phyloP scores from a whole-genome alignment of 2,329 filamentous ascomycete species.

The Aaosphaeria pasadenensis region DNA sequence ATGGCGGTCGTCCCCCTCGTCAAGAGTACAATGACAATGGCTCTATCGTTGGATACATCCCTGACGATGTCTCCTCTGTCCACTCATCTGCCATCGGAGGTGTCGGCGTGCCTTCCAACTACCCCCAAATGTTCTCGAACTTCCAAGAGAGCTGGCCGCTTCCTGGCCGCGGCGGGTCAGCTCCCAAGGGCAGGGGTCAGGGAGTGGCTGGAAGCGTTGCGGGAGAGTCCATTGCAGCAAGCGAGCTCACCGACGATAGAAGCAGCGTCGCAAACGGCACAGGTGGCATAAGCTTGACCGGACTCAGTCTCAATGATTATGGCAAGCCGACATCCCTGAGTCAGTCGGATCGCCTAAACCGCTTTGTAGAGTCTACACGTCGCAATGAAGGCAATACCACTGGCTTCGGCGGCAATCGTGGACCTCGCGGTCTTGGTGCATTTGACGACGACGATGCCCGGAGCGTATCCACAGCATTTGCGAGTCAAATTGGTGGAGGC shows the following conservation, averaged over 20 bases:
- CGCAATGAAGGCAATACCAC: slow-evolving; percentile 50
- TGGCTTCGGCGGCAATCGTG: slow-evolving; percentile 44
- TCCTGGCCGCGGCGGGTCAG: slow-evolving; percentile 64
- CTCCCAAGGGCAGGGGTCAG: slow-evolving; percentile 58
- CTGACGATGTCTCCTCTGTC: slow-evolving; percentile 94
- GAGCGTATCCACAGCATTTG: slow-evolving; percentile 94
- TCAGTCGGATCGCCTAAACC: slow-evolving; percentile 87
- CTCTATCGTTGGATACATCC: slow-evolving; percentile 92
- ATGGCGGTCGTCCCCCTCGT: slow-evolving; percentile 48
- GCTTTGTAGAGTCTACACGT: slow-evolving; percentile 85
- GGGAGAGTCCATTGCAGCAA: slow-evolving; percentile 88
- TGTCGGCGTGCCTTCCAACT: slow-evolving; percentile 75
- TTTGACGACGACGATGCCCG: slow-evolving; percentile 86
- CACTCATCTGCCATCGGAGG: slow-evolving; percentile 88
- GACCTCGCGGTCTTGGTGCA: slow-evolving; percentile 41
- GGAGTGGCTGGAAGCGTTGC: slow-evolving; percentile 75
- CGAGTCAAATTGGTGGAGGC: slow-evolving; percentile 84
- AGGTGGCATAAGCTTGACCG: slow-evolving; percentile 84
- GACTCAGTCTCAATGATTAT: slow-evolving; percentile 70
- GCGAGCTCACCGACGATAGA: slow-evolving; percentile 82
- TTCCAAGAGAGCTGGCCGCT: slow-evolving; percentile 93
- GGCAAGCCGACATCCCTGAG: slow-evolving; percentile 71
- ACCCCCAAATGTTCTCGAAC: slow-evolving; percentile 91
- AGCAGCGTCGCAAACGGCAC: slow-evolving; percentile 74
- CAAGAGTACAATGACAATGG: slow-evolving; percentile 68